Base-by-base conservation (phyloP, 306 rosid species). In the Psophocarpus tetragonolobus region DNA sequence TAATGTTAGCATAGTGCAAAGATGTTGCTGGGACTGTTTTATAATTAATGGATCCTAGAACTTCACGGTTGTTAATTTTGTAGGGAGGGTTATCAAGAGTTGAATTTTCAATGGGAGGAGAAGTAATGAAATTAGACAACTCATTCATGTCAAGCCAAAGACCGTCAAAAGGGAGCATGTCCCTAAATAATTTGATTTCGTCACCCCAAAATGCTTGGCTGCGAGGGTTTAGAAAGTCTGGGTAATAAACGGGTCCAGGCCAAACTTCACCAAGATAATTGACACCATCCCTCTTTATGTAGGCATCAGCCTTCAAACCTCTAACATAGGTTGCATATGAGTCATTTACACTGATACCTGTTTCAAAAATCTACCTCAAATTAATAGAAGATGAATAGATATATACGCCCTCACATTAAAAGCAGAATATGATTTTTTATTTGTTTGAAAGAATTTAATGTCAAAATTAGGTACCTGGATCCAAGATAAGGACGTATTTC, bases 71-170 rank as follows among this genome's bases (percentile, higher is more conserved):
- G 77, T 94, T 89, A 47, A 94, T 89, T 81, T 80, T 85, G 83
- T 89, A 92, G 6, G 97, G 97, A 77, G 97, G 97, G 71, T 88
- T 76, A 68, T 94, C 98, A 79, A 92, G 90, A 39, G 23, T 85
- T 36, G 95, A 94, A 47, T 23, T 13, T 60, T 89, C 81, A 41
- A 15, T 75, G 14, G 86, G 80, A 47, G 83, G 58, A 8, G 98
- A 89, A 27, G 91, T 88, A 10, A 78, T 87, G 82, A 92, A 89
- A 80, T 87, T 94, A 18, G 97, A 81, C 39, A 89, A 0, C 71
- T 94, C 98, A 38, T 94, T 94, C 97, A 94, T 94, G 82, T 94
- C 97, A 36, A 94, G 56, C 98, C 97, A 94, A 41, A 94, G 75
- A 70, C 98, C 98, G 57, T 94, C 97, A 66, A 92, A 82, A 32